Conservation (phyloP, 352 stramenopile genomes). For the Saprolegnia diclina region DNA sequence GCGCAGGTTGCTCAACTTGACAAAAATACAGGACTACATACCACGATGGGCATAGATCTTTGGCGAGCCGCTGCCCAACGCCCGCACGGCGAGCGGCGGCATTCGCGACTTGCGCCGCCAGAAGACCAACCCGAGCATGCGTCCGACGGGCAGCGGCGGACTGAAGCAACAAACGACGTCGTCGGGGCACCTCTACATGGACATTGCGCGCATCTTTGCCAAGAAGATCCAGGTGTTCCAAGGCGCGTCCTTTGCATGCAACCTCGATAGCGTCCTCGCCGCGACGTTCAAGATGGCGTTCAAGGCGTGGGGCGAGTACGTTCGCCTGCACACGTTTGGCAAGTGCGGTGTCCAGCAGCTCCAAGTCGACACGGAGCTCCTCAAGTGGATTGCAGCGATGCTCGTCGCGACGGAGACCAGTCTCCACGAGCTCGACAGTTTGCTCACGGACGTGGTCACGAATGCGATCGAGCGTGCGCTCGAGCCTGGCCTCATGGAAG, state of each 20-base stretch:
- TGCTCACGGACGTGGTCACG: constrained; percentile 72
- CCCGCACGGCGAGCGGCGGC: constrained; percentile 28
- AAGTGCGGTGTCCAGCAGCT: constrained; percentile 71
- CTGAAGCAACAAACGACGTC: constrained; percentile 41
- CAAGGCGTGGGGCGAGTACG: constrained; percentile 68
- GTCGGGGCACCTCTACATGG: constrained; percentile 30
- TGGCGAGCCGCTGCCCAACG: constrained; percentile 34
- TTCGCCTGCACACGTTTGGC: constrained; percentile 53
- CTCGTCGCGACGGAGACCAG: constrained; percentile 38
- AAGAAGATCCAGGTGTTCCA: constrained; percentile 66
- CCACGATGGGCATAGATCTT: too few relatives aligned
- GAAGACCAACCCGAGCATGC: constrained; percentile 48
- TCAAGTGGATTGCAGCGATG: constrained; percentile 46
- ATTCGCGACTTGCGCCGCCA: constrained; percentile 63
- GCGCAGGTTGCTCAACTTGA: constrained; percentile 39
- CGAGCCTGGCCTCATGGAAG: constrained; percentile 73
- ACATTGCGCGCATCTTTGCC: constrained; percentile 81
- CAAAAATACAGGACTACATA: not conserved
- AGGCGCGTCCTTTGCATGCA: constrained; percentile 36
- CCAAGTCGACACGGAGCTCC: constrained; percentile 73
- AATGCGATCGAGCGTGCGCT: constrained; percentile 57
- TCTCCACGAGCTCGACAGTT: constrained; percentile 60
- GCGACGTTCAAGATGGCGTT: constrained; percentile 72
- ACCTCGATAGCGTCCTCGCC: constrained; percentile 56
- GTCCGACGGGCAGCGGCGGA: constrained; percentile 36